Conservation (phyloP, 768 basidiomycete genomes). For the Tremella yokohamensis region DNA sequence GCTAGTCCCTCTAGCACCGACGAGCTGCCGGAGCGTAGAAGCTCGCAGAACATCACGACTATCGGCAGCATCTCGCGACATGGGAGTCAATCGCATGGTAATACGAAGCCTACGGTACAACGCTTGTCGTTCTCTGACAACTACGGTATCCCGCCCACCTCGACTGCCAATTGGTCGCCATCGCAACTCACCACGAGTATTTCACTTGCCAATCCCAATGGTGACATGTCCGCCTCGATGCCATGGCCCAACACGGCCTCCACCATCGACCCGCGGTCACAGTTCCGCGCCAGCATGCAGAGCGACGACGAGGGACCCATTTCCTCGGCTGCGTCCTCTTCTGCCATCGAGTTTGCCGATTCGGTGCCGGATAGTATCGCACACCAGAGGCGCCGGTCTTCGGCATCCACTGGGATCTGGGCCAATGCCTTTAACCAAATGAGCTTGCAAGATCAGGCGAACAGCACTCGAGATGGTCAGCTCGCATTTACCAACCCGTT, state of each 20-base stretch:
- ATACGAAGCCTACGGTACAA: neutral
- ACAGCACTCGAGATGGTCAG: neutral
- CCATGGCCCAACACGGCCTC: neutral
- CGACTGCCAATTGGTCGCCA: neutral
- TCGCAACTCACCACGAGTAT: neutral
- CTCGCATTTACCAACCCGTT: slow-evolving; percentile 13
- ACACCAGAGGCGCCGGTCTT: slow-evolving; percentile 23
- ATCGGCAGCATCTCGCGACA: too few species aligned
- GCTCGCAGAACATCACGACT: slow-evolving; percentile 7
- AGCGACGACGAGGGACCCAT: slow-evolving; percentile 15
- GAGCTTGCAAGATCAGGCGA: slow-evolving; percentile 32
- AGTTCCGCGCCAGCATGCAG: slow-evolving; percentile 10
- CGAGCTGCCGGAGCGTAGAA: slow-evolving; percentile 25
- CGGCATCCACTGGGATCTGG: slow-evolving; percentile 32
- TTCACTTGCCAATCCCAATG: too few species aligned
- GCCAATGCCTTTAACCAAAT: slow-evolving; percentile 43
- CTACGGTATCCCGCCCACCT: neutral
- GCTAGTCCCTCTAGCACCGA: slow-evolving; percentile 31
- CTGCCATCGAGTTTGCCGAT: neutral
- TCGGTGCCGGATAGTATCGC: slow-evolving; percentile 9
- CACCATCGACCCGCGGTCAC: slow-evolving; percentile 20
- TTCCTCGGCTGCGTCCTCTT: slow-evolving; percentile 5
- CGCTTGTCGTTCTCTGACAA: slow-evolving; percentile 1
- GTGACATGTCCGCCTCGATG: slow-evolving; percentile 1
- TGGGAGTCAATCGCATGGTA: slow-evolving; percentile 4